Conservation (phyloP, 768 basidiomycete species). For the Collybia sp. region DNA sequence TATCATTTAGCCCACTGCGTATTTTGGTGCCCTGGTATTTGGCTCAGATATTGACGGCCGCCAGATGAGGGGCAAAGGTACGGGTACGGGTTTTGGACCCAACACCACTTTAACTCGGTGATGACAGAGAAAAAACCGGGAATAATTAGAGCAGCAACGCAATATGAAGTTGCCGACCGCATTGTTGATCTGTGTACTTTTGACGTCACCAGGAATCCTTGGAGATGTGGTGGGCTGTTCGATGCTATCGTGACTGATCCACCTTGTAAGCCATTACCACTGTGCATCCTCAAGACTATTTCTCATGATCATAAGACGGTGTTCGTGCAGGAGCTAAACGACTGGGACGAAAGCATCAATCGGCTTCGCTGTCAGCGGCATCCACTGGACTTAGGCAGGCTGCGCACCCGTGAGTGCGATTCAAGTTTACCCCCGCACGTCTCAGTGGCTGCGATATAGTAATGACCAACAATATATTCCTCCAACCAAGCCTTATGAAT, state of each 20-base stretch:
- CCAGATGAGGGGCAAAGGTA: slow-evolving; percentile 94
- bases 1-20: slow-evolving; percentile 66
- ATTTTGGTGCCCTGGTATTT: slow-evolving; percentile 83
- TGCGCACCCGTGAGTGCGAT: slow-evolving; percentile 40
- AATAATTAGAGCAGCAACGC: slow-evolving; percentile 72
- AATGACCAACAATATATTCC: slow-evolving; percentile 77
- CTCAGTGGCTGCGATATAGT: slow-evolving; percentile 16
- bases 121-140: slow-evolving; percentile 50
- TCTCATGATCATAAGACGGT: slow-evolving; percentile 55
- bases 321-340: slow-evolving; percentile 87
- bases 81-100: slow-evolving; percentile 3
- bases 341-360: slow-evolving; percentile 59
- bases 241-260: slow-evolving; percentile 96
- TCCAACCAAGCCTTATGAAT: slow-evolving; percentile 88
- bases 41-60: slow-evolving; percentile 97
- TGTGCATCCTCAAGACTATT: background rate
- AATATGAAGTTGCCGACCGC: slow-evolving; percentile 72
- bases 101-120: background rate
- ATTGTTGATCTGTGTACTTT: slow-evolving; percentile 88
- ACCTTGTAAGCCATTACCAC: slow-evolving; percentile 58
- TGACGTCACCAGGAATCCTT: slow-evolving; percentile 88
- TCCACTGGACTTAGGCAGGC: slow-evolving; percentile 30
- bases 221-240: slow-evolving; percentile 84
- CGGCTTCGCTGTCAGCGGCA: slow-evolving; percentile 28
- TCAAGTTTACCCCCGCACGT: background rate